phyloP scores from a whole-genome alignment of 2,329 filamentous ascomycete species.

The Paecilomyces sp. region DNA sequence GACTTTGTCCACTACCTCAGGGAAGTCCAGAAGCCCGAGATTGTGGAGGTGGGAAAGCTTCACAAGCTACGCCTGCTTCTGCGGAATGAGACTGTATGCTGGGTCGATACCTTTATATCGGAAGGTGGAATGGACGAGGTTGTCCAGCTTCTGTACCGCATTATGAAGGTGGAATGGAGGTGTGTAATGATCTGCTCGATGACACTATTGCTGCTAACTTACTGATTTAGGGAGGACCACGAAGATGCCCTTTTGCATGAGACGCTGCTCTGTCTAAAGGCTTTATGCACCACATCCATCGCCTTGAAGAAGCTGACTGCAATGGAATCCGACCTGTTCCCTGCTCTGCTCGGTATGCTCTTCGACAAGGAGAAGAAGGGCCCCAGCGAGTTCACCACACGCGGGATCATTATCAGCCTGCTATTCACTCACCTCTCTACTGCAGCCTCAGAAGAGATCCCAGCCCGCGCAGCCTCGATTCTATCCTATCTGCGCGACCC shows the following conservation, averaged over 20 bases:
- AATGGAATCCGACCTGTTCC: constrained; percentile 76
- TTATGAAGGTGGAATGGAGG: constrained; percentile 95
- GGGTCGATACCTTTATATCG: constrained; percentile 87
- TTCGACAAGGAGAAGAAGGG: constrained; percentile 99
- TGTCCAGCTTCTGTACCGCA: constrained; percentile 77
- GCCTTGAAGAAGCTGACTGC: constrained; percentile 74
- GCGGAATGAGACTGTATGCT: constrained; percentile 89
- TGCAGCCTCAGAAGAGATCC: constrained; percentile 54
- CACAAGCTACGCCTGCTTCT: constrained; percentile 87
- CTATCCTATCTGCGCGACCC: constrained; percentile 76
- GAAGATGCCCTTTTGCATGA: constrained; percentile 92
- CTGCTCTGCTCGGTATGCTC: constrained; percentile 76
- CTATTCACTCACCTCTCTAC: constrained; percentile 81
- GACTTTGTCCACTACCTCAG: constrained; percentile 83
- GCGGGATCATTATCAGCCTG: constrained; percentile 80
- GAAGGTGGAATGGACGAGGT: constrained; percentile 91
- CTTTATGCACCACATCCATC: constrained; percentile 81
- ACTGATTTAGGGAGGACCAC: constrained; percentile 68
- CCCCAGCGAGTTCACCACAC: constrained; percentile 90
- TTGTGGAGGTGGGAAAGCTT: constrained; percentile 86
- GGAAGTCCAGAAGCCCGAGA: constrained; percentile 72
- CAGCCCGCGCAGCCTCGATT: constrained; percentile 63
- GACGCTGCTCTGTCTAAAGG: constrained; percentile 86
- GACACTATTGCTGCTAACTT: not conserved
- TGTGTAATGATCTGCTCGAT: constrained; percentile 36